Evolutionary conservation across 352 stramenopile species (phyloP).

Genomic region (Phytophthora kernoviae): DNA sequence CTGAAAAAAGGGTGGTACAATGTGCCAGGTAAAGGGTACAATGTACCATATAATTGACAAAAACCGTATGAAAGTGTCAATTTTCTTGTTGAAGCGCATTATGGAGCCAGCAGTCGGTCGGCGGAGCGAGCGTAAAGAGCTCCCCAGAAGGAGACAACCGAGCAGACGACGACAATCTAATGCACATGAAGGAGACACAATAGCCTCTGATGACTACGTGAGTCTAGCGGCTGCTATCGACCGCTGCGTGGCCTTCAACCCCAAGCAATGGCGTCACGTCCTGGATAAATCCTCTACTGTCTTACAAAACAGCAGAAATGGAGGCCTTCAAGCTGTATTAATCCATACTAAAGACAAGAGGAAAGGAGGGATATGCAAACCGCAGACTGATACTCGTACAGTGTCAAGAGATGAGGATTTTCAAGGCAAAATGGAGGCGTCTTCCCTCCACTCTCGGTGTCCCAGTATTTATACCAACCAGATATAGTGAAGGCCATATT

Average conservation of each 20-base stretch:
- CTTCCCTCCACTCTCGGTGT: slow-evolving; percentile 28
- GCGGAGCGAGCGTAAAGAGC: slow-evolving; percentile 7
- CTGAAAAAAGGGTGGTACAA: slow-evolving; percentile 5
- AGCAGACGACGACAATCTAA: neutral
- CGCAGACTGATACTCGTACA: neutral
- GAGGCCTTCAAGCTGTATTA: neutral
- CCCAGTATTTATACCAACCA: slow-evolving; percentile 54
- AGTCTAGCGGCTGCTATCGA: slow-evolving; percentile 50
- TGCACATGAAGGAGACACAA: neutral
- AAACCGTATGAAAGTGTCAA: neutral
- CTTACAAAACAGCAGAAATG: slow-evolving; percentile 15
- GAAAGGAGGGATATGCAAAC: neutral
- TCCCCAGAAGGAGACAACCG: neutral
- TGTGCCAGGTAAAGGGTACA: neutral
- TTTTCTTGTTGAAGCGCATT: neutral
- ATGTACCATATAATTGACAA: neutral
- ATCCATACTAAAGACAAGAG: neutral
- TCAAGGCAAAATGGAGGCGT: neutral
- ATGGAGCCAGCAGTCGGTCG: slow-evolving; percentile 1
- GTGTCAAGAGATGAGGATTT: slow-evolving; percentile 45
- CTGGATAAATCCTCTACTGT: slow-evolving; percentile 43
- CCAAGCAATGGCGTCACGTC: slow-evolving; percentile 57
- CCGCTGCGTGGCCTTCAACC: slow-evolving; percentile 59
- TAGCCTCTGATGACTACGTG: slow-evolving; percentile 39
- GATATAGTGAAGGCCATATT: slow-evolving; percentile 41